These are phyloP conservation scores for Triticum turgidum DNA, from an alignment of 176 grass and related monocot genomes.

Conservation along the genomic window DNA sequence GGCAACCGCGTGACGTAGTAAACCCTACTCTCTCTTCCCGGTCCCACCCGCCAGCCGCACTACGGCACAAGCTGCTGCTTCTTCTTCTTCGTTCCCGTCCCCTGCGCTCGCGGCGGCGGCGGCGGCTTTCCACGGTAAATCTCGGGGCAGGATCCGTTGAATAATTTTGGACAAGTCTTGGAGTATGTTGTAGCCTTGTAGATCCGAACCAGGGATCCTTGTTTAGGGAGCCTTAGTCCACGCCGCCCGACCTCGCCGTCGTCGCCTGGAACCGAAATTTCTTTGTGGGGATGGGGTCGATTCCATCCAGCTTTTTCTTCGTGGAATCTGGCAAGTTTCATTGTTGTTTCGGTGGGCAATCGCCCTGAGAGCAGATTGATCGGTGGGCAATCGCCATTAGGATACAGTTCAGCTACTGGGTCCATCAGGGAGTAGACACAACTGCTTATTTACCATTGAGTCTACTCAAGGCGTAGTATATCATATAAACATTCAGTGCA, in stretches of 20 bases:
- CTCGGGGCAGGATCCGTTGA: neutral
- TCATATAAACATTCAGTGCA: no score
- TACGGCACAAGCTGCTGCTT: neutral
- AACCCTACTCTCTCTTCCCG: neutral
- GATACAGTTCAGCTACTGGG: neutral
- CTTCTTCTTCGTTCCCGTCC: neutral
- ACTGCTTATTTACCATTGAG: neutral
- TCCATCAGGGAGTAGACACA: neutral
- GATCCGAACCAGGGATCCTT: neutral
- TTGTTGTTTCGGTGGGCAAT: neutral
- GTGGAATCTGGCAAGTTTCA: neutral
- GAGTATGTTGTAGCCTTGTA: neutral
- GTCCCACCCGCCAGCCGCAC: conserved; percentile 3
- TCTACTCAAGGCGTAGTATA: neutral
- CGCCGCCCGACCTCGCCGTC: neutral
- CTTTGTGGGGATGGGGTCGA: neutral
- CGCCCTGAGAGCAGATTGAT: no score
- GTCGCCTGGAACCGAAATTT: neutral
- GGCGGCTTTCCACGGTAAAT: neutral
- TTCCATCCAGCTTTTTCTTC: neutral
- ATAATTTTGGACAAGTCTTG: neutral
- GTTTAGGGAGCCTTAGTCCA: neutral
- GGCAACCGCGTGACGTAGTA: neutral
- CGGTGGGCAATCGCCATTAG: no score
- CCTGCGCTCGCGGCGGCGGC: neutral